Percentiles rank a stretch among this genome's conserved stretches.
Evolutionary conservation across 306 rosid genomes (phyloP).

Genomic region (Elaeagnus macrophylla): DNA sequence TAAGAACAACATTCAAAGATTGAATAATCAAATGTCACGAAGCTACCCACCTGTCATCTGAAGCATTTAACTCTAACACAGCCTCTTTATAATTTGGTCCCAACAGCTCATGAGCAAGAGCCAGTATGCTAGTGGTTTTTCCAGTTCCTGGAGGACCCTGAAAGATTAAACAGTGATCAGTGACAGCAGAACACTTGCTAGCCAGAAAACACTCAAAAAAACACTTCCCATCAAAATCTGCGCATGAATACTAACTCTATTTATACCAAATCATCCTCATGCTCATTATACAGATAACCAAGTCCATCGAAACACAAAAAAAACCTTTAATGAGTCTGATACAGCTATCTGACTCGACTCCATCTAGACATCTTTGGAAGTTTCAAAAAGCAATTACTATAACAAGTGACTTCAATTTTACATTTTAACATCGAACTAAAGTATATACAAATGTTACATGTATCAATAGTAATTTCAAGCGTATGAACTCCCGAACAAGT

Average conservation of each 20-base stretch:
- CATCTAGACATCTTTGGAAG: neutral
- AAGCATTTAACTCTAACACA: slow-evolving; percentile 86
- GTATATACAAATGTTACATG: neutral
- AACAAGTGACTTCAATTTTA: neutral
- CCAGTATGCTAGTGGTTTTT: slow-evolving; percentile 86
- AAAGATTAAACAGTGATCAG: slow-evolving; percentile 12
- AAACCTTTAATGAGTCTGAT: neutral
- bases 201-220: neutral
- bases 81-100: slow-evolving; percentile 83
- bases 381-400: neutral
- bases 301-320: neutral
- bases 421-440: too few relatives aligned
- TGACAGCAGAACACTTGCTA: slow-evolving; percentile 1
- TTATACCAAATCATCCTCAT: too few relatives aligned
- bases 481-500: neutral
- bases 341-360: neutral
- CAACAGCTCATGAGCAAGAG: slow-evolving; percentile 82
- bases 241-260: too few relatives aligned
- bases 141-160: slow-evolving; percentile 99
- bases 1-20: neutral
- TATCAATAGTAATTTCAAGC: neutral
- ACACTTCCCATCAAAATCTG: too few relatives aligned
- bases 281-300: too few relatives aligned
- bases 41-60: slow-evolving; percentile 66
- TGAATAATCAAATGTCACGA: neutral